Conservation (phyloP, 2,329 filamentous ascomycete species). For the Truncatella angustata region DNA sequence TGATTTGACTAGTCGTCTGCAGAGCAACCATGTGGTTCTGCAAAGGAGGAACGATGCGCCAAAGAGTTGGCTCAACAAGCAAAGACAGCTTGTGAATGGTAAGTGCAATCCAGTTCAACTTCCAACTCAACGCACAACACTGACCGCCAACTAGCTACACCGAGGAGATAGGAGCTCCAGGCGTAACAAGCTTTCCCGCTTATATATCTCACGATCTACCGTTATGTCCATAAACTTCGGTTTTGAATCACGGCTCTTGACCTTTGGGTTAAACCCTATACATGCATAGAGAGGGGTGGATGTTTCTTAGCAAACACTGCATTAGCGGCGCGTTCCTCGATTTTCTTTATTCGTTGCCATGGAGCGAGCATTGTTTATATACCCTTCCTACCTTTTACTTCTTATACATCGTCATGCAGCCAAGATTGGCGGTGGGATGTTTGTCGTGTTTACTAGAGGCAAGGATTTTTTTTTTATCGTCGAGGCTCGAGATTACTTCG, state of each 20-base stretch:
- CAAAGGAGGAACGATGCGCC: constrained; percentile 73
- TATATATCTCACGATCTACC: not conserved
- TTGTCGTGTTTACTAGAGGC: too few species aligned
- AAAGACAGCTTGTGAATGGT: constrained; percentile 70
- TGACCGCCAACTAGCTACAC: constrained; percentile 25
- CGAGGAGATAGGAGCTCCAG: constrained; percentile 29
- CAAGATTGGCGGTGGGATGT: too few species aligned
- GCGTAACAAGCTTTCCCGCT: constrained; percentile 12
- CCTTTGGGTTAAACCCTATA: constrained; percentile 3
- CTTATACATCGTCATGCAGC: too few species aligned
- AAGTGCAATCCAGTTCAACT: constrained; percentile 16
- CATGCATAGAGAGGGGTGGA: not conserved
- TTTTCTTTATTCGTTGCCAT: not conserved
- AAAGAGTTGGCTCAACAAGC: constrained; percentile 82
- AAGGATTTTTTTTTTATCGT: too few species aligned
- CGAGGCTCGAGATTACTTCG: too few species aligned
- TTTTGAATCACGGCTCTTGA: not conserved
- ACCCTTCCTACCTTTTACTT: constrained; percentile 2
- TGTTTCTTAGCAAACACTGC: constrained; percentile 3
- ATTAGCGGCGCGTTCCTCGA: constrained; percentile 5
- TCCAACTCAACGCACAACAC: not conserved
- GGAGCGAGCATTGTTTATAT: constrained; percentile 7
- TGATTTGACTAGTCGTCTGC: constrained; percentile 73
- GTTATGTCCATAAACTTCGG: not conserved
- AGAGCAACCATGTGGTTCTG: constrained; percentile 79